Evolutionary conservation across 257 asterid genomes (phyloP).

Genomic region (Ajuga chamaepitys): DNA sequence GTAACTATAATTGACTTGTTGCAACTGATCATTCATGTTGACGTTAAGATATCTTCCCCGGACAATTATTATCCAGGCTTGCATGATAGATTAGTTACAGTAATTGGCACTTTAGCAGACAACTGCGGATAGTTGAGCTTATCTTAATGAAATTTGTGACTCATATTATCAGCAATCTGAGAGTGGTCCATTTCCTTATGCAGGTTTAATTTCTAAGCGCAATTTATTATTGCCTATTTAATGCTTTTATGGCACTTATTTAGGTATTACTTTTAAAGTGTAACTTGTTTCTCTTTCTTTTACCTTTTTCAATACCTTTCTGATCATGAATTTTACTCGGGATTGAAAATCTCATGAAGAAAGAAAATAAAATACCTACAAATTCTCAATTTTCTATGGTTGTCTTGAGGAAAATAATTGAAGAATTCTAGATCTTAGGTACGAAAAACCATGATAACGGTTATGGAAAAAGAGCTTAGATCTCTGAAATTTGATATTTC

Average conservation of each 20-base stretch:
- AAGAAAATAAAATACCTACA: neutral
- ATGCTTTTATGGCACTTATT: neutral
- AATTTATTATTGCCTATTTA: neutral
- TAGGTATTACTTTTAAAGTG: neutral
- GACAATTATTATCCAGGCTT: constrained; percentile 57
- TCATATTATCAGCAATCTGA: constrained; percentile 50
- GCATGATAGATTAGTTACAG: constrained; percentile 61
- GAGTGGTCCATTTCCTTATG: constrained; percentile 55
- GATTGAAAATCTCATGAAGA: neutral
- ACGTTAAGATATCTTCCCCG: constrained; percentile 66
- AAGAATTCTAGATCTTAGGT: no score
- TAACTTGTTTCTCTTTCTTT: neutral
- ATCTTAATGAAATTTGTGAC: constrained; percentile 45
- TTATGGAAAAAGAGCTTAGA: no score
- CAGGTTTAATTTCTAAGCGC: constrained; percentile 31
- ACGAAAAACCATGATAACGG: no score
- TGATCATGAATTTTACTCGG: neutral
- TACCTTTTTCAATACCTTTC: neutral
- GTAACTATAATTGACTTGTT: neutral
- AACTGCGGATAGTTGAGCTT: constrained; percentile 60
- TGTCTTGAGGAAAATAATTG: neutral
- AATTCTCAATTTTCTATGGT: neutral
- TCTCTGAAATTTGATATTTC: no score
- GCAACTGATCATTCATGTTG: constrained; percentile 49
- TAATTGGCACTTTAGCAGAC: constrained; percentile 53